These are phyloP conservation scores for Isochrysis galbana DNA, from an alignment of 78 protist genomes.

Conservation along the genomic window DNA sequence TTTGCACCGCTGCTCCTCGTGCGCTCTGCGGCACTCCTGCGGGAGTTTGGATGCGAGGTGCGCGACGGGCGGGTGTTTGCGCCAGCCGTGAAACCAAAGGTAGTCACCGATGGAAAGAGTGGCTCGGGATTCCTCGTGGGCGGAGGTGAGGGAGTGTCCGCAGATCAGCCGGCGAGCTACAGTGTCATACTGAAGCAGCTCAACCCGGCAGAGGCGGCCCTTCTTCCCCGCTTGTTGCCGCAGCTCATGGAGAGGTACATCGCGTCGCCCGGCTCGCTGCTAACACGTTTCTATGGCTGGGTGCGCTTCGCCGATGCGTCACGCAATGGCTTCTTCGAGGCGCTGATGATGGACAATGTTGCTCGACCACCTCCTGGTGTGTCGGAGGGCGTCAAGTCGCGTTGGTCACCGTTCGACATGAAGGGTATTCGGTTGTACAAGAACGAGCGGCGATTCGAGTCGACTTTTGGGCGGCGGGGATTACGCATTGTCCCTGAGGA, in stretches of 20 bases:
- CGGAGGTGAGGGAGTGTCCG: background rate
- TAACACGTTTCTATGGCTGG: background rate
- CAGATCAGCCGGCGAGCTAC: background rate
- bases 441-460: background rate
- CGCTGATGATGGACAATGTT: background rate
- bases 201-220: background rate
- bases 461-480: background rate
- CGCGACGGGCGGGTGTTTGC: background rate
- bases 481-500: background rate
- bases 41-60: background rate
- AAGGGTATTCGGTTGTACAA: background rate
- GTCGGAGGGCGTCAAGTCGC: background rate
- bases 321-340: background rate
- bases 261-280: background rate
- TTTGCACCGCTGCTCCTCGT: background rate
- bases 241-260: background rate
- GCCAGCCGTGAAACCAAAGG: background rate
- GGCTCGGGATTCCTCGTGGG: background rate
- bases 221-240: background rate
- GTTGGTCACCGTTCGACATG: background rate
- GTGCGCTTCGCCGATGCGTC: background rate
- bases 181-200: background rate
- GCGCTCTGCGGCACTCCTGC: background rate
- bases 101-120: background rate
- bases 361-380: background rate